These are phyloP conservation scores for Phytophthora litchii DNA, from an alignment of 352 stramenopile genomes.

Conservation along the genomic window DNA sequence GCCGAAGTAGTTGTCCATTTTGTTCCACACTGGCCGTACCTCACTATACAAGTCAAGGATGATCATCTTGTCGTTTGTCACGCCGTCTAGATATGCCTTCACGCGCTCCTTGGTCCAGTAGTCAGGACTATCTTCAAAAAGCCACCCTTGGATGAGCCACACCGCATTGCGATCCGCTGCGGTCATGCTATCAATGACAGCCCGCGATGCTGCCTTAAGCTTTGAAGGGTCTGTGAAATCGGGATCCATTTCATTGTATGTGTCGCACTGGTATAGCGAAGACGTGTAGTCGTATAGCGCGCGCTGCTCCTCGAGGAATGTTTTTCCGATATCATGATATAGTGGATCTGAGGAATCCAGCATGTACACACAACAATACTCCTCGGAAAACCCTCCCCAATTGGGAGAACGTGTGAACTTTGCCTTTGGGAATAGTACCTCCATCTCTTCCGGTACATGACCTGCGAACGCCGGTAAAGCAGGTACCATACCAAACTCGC, in stretches of 20 bases:
- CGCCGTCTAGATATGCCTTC: constrained; percentile 54
- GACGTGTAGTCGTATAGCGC: constrained; percentile 74
- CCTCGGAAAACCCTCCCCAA: constrained; percentile 79
- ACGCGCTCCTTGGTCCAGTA: constrained; percentile 77
- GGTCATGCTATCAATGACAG: constrained; percentile 80
- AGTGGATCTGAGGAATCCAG: constrained; percentile 82
- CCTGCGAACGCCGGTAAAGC: constrained; percentile 90
- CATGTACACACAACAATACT: constrained; percentile 88
- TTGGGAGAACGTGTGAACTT: constrained; percentile 85
- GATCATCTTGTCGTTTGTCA: constrained; percentile 71
- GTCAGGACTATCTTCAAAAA: constrained; percentile 61
- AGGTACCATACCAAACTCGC: constrained; percentile 90
- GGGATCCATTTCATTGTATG: constrained; percentile 86
- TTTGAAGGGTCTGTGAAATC: constrained; percentile 56
- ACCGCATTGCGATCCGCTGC: constrained; percentile 71
- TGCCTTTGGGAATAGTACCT: constrained; percentile 65
- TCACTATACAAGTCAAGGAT: constrained; percentile 87
- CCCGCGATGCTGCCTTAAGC: constrained; percentile 58
- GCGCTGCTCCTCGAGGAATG: constrained; percentile 76
- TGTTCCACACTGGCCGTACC: constrained; percentile 70
- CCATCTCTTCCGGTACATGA: constrained; percentile 88
- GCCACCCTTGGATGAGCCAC: constrained; percentile 87
- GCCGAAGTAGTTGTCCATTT: constrained; percentile 81
- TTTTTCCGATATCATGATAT: constrained; percentile 79
- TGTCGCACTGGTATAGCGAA: constrained; percentile 82